Evolutionary conservation across 371 early-diverging fungal genomes (phyloP), one percentile per base, ranked within the genome.

Genomic region (Actinomortierella wolfii): DNA sequence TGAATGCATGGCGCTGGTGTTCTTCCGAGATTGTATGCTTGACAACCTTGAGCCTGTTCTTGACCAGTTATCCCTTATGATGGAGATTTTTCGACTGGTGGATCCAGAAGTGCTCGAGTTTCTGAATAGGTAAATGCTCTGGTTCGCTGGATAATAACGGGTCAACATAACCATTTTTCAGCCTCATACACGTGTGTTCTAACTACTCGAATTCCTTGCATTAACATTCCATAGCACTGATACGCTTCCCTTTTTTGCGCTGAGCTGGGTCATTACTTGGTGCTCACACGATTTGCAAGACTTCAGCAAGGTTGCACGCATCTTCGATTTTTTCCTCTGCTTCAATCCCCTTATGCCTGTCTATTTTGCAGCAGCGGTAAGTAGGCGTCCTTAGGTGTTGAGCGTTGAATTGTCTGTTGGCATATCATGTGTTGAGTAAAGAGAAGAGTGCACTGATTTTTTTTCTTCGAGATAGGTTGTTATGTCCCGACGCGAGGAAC

Each of bases 201-300:
- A n/a, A n/a, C n/a, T n/a, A n/a, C n/a, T n/a, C n/a, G n/a, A n/a
- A n/a, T n/a, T n/a, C n/a, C 17, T 39, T 46, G 9, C 34, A 34
- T 34, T 34, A n/a, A n/a, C n/a, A n/a, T n/a, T 50, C 26, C 1
- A 41, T 63, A 84, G 85, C 47, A 78, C 87, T 9, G 80, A 81
- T 20, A 84, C 90, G 6, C 79, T 87, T n/a, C 92, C 93, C 2
- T 92, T 88, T 65, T 95, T 91, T 63, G 84, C 85, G 40, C 77
- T 94, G 34, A 87, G 89, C 57, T 94, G 94, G 94, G 83, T 94
- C 9, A 79, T 94, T 47, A 92, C 94, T 15, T 95, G 95, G 95
- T 91, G 86, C 68, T 86, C 90, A 26, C 95, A 95, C 68, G 89
- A 93, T 57, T 49, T 94, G 4, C 63, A 76, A 28, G 81, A 81